Percentiles rank a stretch among this genome's conserved stretches.
Evolutionary conservation across 805 yeast genomes (phyloP).

Genomic region (Spathaspora passalidarum): DNA sequence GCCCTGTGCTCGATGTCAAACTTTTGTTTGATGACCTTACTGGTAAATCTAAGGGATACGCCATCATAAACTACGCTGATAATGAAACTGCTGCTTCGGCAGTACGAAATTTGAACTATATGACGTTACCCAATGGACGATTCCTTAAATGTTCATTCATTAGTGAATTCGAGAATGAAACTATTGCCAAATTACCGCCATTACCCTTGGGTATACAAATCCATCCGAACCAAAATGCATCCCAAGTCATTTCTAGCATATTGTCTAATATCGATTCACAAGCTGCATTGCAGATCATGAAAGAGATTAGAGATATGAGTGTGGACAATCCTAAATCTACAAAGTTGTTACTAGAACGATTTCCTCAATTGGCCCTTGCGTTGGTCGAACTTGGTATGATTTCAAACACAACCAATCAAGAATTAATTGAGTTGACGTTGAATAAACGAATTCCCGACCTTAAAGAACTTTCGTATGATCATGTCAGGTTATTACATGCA

Average conservation of each 20-base stretch:
- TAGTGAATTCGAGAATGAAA: slow-evolving; percentile 14
- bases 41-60: slow-evolving; percentile 88
- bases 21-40: slow-evolving; percentile 84
- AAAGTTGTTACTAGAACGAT: slow-evolving; percentile 57
- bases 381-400: slow-evolving; percentile 64
- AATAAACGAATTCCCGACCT: slow-evolving; percentile 30
- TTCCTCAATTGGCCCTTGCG: slow-evolving; percentile 83
- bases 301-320: slow-evolving; percentile 60
- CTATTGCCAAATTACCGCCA: slow-evolving; percentile 31
- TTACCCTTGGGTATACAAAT: slow-evolving; percentile 42
- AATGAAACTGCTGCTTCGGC: slow-evolving; percentile 87
- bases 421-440: slow-evolving; percentile 33
- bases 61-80: slow-evolving; percentile 81
- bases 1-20: slow-evolving; percentile 76
- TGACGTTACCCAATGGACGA: slow-evolving; percentile 50
- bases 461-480: slow-evolving; percentile 28
- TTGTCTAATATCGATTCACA: slow-evolving; percentile 46
- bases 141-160: slow-evolving; percentile 60
- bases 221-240: slow-evolving; percentile 37
- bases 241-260: slow-evolving; percentile 43
- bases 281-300: slow-evolving; percentile 46
- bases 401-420: slow-evolving; percentile 32
- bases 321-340: slow-evolving; percentile 55
- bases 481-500: slow-evolving; percentile 27
- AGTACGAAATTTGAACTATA: slow-evolving; percentile 80